Evolutionary conservation across 2,329 filamentous ascomycete genomes (phyloP).

Genomic region (Stachybotrys elegans): DNA sequence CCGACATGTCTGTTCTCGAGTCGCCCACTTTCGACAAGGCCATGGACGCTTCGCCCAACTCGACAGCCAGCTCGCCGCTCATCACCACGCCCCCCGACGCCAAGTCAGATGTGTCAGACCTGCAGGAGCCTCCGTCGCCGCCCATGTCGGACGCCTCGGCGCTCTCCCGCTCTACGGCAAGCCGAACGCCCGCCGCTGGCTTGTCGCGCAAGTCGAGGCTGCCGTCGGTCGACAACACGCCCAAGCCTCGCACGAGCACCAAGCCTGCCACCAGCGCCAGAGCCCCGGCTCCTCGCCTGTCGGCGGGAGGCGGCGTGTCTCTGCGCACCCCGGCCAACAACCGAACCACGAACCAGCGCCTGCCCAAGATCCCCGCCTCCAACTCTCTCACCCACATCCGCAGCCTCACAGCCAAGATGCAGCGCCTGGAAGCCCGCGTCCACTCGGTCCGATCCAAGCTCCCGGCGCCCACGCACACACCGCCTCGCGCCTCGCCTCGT

Average conservation of each 20-base stretch:
- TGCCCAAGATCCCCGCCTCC: slow-evolving; percentile 45
- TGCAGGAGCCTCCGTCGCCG: slow-evolving; percentile 84
- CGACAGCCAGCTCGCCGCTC: slow-evolving; percentile 87
- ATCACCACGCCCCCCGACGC: slow-evolving; percentile 76
- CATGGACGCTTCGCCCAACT: slow-evolving; percentile 69
- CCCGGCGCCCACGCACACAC: slow-evolving; percentile 72
- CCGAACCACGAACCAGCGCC: slow-evolving; percentile 40
- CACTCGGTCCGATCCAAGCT: slow-evolving; percentile 89
- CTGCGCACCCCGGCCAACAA: slow-evolving; percentile 41
- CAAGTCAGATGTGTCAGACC: slow-evolving; percentile 56
- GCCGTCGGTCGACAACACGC: slow-evolving; percentile 51
- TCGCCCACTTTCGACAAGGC: slow-evolving; percentile 70
- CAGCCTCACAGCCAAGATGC: slow-evolving; percentile 92
- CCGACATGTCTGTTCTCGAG: slow-evolving; percentile 57
- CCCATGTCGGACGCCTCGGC: slow-evolving; percentile 83
- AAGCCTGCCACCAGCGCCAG: slow-evolving; percentile 32
- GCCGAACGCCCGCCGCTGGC: slow-evolving; percentile 23
- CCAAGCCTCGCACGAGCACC: slow-evolving; percentile 52
- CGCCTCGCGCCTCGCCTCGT: slow-evolving; percentile 71
- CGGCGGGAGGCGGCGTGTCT: slow-evolving; percentile 41
- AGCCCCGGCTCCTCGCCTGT: slow-evolving; percentile 34
- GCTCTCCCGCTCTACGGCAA: slow-evolving; percentile 42
- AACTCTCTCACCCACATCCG: slow-evolving; percentile 88
- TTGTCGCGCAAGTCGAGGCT: slow-evolving; percentile 44
- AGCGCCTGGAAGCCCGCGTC: slow-evolving; percentile 88